phyloP scores from a whole-genome alignment of 306 rosid species.

The Lablab purpureus region DNA sequence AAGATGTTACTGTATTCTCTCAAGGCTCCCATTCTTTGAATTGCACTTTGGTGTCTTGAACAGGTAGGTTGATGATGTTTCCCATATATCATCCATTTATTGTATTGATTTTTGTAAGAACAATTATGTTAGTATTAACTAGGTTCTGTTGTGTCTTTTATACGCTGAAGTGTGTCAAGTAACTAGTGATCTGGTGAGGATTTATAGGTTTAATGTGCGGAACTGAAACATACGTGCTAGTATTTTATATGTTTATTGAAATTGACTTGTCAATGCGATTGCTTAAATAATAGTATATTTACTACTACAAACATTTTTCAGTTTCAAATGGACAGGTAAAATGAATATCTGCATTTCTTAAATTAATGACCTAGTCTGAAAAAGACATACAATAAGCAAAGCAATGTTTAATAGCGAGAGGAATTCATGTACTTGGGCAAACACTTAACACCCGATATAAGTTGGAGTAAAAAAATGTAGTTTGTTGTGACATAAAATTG shows the following conservation, averaged over 20 bases:
- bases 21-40: slow-evolving; percentile 92
- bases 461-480: slow-evolving; percentile 4
- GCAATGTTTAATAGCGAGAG: not conserved
- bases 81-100: slow-evolving; percentile 13
- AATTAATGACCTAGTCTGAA: not conserved
- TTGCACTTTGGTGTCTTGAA: slow-evolving; percentile 93
- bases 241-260: slow-evolving; percentile 34
- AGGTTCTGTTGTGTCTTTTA: slow-evolving; percentile 24
- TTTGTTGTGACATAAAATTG: slow-evolving; percentile 26
- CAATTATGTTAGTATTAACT: slow-evolving; percentile 20
- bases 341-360: slow-evolving; percentile 12
- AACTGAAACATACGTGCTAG: slow-evolving; percentile 34
- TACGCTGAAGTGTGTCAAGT: slow-evolving; percentile 31
- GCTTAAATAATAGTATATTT: too few relatives aligned
- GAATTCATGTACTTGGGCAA: not conserved
- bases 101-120: slow-evolving; percentile 24
- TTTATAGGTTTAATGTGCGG: slow-evolving; percentile 27
- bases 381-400: slow-evolving; percentile 11
- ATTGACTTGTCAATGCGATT: not conserved
- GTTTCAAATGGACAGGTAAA: slow-evolving; percentile 23
- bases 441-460: slow-evolving; percentile 11
- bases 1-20: slow-evolving; percentile 96
- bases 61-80: slow-evolving; percentile 62
- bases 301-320: not conserved
- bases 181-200: not conserved